Conservation (phyloP, 805 yeast genomes). For the Isabelozyma gotoi region DNA sequence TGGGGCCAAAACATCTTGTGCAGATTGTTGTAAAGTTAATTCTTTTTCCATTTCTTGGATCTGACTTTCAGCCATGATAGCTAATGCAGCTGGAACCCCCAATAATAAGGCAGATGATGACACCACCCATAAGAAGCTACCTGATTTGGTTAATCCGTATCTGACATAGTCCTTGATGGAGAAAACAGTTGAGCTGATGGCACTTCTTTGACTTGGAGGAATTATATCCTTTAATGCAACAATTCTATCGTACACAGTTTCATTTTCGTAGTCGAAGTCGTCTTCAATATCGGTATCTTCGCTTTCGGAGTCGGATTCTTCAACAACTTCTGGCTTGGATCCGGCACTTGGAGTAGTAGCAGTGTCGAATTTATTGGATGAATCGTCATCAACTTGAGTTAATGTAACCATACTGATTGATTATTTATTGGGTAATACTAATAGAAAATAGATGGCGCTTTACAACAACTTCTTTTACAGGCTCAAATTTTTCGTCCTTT, state of each 20-base stretch:
- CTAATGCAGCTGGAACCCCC: constrained; percentile 90
- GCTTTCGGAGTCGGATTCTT: constrained; percentile 29
- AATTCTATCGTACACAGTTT: constrained; percentile 82
- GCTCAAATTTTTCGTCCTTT: background rate
- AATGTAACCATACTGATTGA: constrained; percentile 62
- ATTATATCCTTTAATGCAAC: constrained; percentile 89
- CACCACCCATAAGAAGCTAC: constrained; percentile 79
- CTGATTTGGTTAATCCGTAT: constrained; percentile 57
- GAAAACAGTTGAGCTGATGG: constrained; percentile 34
- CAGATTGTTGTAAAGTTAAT: constrained; percentile 76
- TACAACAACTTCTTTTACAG: no score
- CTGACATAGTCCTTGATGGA: constrained; percentile 28
- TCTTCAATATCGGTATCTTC: constrained; percentile 65
- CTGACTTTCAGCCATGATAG: constrained; percentile 91
- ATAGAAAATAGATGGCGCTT: background rate
- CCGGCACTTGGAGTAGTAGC: constrained; percentile 5
- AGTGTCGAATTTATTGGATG: constrained; percentile 26
- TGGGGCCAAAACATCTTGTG: constrained; percentile 71
- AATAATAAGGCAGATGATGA: constrained; percentile 81
- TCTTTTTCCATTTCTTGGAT: constrained; percentile 92
- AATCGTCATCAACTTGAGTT: constrained; percentile 67
- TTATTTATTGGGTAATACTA: no score
- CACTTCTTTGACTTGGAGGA: constrained; percentile 79
- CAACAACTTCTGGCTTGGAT: background rate
- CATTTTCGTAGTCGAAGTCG: constrained; percentile 75